A percentile compares a stretch with the other conserved stretches of the same genome.
Conservation (phyloP, 371 early-diverging fungal species). For the Apophysomyces sp. region DNA sequence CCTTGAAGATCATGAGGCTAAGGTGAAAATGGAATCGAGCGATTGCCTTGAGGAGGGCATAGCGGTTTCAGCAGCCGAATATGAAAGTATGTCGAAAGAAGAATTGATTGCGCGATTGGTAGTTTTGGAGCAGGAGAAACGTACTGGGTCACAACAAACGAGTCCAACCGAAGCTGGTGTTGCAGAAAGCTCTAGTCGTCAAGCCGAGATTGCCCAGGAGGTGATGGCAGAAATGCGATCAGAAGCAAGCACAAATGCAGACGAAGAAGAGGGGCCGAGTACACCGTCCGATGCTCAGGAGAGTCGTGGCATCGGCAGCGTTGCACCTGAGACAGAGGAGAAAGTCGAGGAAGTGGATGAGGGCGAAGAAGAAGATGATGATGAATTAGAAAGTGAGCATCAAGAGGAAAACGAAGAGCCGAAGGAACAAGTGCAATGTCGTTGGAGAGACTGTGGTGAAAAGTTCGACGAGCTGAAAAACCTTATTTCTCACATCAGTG, state of each 20-base stretch:
- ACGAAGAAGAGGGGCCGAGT: constrained; percentile 7
- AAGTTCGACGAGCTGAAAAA: constrained; percentile 40
- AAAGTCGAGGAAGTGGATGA: background rate
- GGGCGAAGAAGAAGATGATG: background rate
- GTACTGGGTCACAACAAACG: background rate
- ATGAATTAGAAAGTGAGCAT: background rate
- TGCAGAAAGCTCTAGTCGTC: background rate
- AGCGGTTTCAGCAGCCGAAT: constrained; percentile 2
- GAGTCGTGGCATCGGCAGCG: background rate
- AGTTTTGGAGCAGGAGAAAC: constrained; percentile 25
- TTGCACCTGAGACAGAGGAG: background rate
- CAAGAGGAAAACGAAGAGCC: background rate
- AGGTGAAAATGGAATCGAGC: background rate
- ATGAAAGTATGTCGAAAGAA: constrained; percentile 19
- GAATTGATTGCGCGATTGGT: constrained; percentile 28
- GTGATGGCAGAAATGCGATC: background rate
- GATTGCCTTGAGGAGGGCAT: background rate
- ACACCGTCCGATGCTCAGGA: constrained; percentile 3
- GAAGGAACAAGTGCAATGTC: constrained; percentile 36
- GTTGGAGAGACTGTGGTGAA: constrained; percentile 56
- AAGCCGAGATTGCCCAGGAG: background rate
- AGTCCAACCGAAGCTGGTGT: too few relatives aligned
- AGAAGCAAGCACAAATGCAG: constrained; percentile 7
- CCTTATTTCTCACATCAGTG: constrained; percentile 59
- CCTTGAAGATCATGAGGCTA: constrained; percentile 1